These are phyloP conservation scores for Omphalea diandra DNA, from an alignment of 441 rosid species.

Conservation along the genomic window DNA sequence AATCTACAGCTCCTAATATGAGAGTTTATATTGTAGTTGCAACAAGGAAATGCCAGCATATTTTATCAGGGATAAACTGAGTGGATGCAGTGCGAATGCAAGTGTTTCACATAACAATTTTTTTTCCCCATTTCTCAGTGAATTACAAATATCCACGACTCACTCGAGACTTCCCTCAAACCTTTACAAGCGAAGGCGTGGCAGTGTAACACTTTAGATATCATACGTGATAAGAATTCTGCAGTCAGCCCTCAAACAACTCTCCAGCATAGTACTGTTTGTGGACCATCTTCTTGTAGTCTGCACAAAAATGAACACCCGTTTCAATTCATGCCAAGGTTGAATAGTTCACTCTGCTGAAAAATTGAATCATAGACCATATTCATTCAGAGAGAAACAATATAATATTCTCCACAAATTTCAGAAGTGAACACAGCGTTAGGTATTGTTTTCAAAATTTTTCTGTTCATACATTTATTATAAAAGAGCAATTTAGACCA, in stretches of 20 bases:
- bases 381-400: not conserved
- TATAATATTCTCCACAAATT: too few relatives aligned
- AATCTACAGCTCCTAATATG: not conserved
- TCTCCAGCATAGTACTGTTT: conserved; percentile 39
- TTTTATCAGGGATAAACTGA: not conserved
- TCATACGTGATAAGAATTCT: not conserved
- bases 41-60: not conserved
- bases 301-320: conserved; percentile 18
- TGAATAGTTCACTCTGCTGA: not conserved
- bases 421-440: not conserved
- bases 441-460: not conserved
- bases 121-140: not conserved
- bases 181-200: not conserved
- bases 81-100: not conserved
- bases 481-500: not conserved
- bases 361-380: not conserved
- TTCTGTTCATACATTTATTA: not conserved
- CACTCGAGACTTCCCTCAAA: not conserved
- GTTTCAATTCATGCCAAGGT: not conserved
- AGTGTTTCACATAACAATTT: not conserved
- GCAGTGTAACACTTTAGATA: not conserved
- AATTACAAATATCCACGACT: not conserved
- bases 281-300: conserved; percentile 49
- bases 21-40: not conserved
- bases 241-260: conserved; percentile 29